Conservation (phyloP, 2,329 filamentous ascomycete species). For the Venturia oleaginea region DNA sequence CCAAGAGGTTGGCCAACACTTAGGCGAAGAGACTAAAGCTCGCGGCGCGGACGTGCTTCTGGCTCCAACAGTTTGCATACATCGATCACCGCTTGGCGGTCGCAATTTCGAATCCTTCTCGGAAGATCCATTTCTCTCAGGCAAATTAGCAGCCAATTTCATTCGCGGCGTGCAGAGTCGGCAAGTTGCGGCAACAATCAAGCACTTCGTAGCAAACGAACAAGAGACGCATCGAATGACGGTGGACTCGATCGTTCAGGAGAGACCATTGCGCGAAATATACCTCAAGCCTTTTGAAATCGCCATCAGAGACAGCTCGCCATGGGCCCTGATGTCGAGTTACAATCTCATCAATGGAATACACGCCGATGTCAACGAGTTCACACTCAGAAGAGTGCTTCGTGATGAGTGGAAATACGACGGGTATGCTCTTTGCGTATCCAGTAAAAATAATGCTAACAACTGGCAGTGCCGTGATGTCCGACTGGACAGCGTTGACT, state of each 20-base stretch:
- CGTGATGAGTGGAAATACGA: conserved; percentile 33
- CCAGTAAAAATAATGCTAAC: neutral
- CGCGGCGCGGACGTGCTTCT: conserved; percentile 66
- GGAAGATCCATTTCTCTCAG: conserved; percentile 70
- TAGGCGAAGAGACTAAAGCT: conserved; percentile 63
- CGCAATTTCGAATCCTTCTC: conserved; percentile 82
- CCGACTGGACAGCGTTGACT: conserved; percentile 32
- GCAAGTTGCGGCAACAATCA: conserved; percentile 67
- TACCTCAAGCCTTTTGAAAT: conserved; percentile 71
- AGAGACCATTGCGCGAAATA: conserved; percentile 57
- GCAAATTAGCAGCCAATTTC: conserved; percentile 62
- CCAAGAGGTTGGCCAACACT: conserved; percentile 58
- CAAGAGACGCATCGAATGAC: conserved; percentile 60
- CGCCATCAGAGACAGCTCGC: conserved; percentile 55
- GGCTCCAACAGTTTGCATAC: conserved; percentile 72
- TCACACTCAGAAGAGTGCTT: conserved; percentile 34
- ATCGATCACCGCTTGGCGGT: conserved; percentile 73
- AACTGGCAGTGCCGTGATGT: conserved; percentile 30
- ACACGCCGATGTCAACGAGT: conserved; percentile 30
- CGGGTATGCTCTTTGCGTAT: conserved; percentile 15
- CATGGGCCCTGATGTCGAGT: conserved; percentile 61
- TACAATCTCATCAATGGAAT: conserved; percentile 60
- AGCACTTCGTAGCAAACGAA: conserved; percentile 69
- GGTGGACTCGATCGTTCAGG: conserved; percentile 54
- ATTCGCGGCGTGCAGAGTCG: conserved; percentile 65